Evolutionary conservation across 202 grass and related monocot species (phyloP), one percentile per base, ranked within the genome.

Genomic region (Bolboschoenoplectus hybrid): DNA sequence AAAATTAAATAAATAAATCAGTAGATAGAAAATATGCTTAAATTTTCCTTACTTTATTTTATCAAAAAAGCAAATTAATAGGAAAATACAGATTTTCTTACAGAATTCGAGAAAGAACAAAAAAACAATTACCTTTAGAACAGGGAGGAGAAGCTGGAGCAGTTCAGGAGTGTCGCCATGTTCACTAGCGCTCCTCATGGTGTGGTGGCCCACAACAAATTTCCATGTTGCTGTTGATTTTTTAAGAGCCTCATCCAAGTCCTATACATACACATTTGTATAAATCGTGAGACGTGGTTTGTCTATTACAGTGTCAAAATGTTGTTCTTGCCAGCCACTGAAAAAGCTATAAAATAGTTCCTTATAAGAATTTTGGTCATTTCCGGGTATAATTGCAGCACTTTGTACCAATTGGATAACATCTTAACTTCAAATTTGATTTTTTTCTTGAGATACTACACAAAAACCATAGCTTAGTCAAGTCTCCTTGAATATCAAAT

Each of bases 161-260:
- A 99, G 89, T 80, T 99, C 93, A 63, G 75, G 16, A 62, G 97
- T 99, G 89, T 97, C 97, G 12, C 97, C 93, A 60, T 99, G 97
- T 3, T 99, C 89, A 68, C 97, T 99, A 57, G 97, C 87, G 66
- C 97, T 99, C 75, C 97, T 91, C 76, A 99, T 90, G 43, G 97
- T 94, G 80, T 99, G 97, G 84, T 99, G 97, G 1, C 97, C 97
- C 19, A 99, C 81, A n/a, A 84, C 97, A 71, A 99, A 92, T 87
- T 94, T 99, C 97, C 97, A 99, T 46, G 53, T 70, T 13, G 97
- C 92, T 34, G 84, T 84, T 34, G 97, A 99, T 96, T 89, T 82
- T 85, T 92, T 94, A 68, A 99, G 85, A 20, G 86, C 92, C 67
- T 53, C 11, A 17, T 96, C 92, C 92, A 99, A 87, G 70, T 96